Base-by-base conservation (phyloP, 2,329 filamentous ascomycete species). In the Trichophyton rubrum region DNA sequence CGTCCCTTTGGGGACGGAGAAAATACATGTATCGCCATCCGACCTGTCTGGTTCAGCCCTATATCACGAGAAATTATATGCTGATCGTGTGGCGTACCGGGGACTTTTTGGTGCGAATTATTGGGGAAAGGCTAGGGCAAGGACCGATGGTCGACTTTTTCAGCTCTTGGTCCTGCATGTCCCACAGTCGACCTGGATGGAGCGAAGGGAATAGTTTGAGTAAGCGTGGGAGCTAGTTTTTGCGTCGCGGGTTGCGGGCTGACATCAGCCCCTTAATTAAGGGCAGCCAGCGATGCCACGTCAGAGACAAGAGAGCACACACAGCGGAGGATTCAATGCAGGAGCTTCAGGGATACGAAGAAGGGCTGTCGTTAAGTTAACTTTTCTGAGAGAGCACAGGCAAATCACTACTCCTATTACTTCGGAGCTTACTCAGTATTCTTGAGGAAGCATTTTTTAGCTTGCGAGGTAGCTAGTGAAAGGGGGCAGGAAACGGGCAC, bases 21-120 rank as follows among this genome's bases (percentile, higher is more conserved):
- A 53, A 53, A 30, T 15, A 30, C 27, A 30, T 38, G 8, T 38
- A 15, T 53, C n/a, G 27, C 49, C 22, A 53, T 53, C 49, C 40
- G 13, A 53, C 13, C 13, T 30, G 22, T 22, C 22, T 53, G 27
- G 33, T 30, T 53, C 49, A 53, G 49, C 49, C 49, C 49, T 53
- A 53, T 53, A 53, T 53, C 49, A 53, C 49, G 49, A 43, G 40
- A n/a, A n/a, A n/a, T 53, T 53, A 24, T 53, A 53, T 53, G 49
- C 13, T 30, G 49, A 53, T 53, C 49, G 6, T 53, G 22, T 53
- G 27, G 49, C 49, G 22, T 15, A 27, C 27, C 43, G 8, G 43
- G 17, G 3, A 47, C 40, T 22, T 38, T 38, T 47, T 20, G 43
- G 43, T 53, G 24, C 49, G 49, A 30, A 53, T 53, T 53, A 53